Conservation (phyloP, 1,139 yeast genomes). For the Magnusiomyces paraingens region DNA sequence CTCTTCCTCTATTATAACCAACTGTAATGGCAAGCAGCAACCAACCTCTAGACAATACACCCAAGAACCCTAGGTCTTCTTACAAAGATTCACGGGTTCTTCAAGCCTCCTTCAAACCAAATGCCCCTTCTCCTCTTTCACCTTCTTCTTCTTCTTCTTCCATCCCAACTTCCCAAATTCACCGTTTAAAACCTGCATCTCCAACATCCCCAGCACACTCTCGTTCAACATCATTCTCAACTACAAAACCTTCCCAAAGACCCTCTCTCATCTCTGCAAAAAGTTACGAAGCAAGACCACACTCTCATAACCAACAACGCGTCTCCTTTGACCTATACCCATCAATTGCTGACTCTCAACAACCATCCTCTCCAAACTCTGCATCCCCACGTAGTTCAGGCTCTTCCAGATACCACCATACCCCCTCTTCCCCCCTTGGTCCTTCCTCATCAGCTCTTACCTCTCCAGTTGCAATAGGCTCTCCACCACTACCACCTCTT, state of each 20-base stretch:
- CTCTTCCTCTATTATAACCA: too few species aligned
- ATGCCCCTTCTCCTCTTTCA: conserved; percentile 6
- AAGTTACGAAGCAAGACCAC: background rate
- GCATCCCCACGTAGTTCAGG: background rate
- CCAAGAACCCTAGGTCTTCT: too few species aligned
- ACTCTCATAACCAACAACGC: background rate
- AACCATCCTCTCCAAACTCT: background rate
- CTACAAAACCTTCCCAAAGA: background rate
- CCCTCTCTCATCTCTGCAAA: background rate
- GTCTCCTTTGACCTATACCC: conserved; percentile 3
- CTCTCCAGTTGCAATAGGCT: background rate
- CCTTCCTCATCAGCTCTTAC: background rate
- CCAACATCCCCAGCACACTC: too few species aligned
- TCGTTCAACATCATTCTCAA: too few species aligned
- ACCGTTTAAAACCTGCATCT: background rate
- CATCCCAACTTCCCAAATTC: background rate
- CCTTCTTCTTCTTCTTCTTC: conserved; percentile 10
- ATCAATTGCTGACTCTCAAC: background rate
- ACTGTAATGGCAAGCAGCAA: too few species aligned
- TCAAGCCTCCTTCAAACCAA: background rate
- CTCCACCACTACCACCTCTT: background rate
- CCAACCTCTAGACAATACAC: too few species aligned
- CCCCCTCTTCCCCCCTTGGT: background rate
- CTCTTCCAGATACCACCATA: background rate
- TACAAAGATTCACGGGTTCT: too few species aligned